phyloP scores from a whole-genome alignment of 768 basidiomycete species.

The Lactifluus rugatus region DNA sequence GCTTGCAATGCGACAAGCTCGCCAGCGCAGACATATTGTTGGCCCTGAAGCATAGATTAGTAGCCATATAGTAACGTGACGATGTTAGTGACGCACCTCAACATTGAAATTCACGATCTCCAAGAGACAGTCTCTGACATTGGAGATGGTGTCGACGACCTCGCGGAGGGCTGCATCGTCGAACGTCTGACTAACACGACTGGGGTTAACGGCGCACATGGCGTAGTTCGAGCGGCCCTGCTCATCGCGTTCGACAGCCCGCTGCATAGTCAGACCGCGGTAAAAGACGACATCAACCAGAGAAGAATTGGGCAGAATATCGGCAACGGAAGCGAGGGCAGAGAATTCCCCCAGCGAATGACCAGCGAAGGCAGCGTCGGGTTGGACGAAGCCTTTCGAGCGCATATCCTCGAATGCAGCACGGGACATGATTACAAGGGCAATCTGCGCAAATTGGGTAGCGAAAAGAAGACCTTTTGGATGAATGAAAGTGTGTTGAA shows the following conservation, averaged over 20 bases:
- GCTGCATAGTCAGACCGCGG: slow-evolving; percentile 99
- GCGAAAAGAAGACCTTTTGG: slow-evolving; percentile 93
- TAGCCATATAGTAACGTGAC: background rate
- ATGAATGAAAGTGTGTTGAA: slow-evolving; percentile 97
- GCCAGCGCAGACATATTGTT: slow-evolving; percentile 99
- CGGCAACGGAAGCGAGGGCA: slow-evolving; percentile 94
- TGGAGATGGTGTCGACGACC: slow-evolving; percentile 86
- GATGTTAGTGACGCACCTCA: slow-evolving; percentile 43
- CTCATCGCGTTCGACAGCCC: slow-evolving; percentile 92
- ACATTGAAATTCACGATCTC: slow-evolving; percentile 98
- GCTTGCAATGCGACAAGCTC: slow-evolving; percentile 89
- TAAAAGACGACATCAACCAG: slow-evolving; percentile 99
- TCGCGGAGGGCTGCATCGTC: slow-evolving; percentile 93
- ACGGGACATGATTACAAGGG: slow-evolving; percentile 97
- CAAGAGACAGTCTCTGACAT: slow-evolving; percentile 68
- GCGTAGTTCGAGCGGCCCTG: slow-evolving; percentile 93
- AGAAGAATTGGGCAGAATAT: slow-evolving; percentile 88
- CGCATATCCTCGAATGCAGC: slow-evolving; percentile 99
- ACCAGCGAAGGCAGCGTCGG: slow-evolving; percentile 88
- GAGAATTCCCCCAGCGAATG: slow-evolving; percentile 99
- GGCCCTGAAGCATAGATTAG: slow-evolving; percentile 47
- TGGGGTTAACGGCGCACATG: slow-evolving; percentile 99
- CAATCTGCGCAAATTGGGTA: slow-evolving; percentile 98
- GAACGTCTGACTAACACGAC: slow-evolving; percentile 89
- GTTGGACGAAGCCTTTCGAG: slow-evolving; percentile 89